phyloP scores from a whole-genome alignment of 345 rosid species.

The Citrus inodora region DNA sequence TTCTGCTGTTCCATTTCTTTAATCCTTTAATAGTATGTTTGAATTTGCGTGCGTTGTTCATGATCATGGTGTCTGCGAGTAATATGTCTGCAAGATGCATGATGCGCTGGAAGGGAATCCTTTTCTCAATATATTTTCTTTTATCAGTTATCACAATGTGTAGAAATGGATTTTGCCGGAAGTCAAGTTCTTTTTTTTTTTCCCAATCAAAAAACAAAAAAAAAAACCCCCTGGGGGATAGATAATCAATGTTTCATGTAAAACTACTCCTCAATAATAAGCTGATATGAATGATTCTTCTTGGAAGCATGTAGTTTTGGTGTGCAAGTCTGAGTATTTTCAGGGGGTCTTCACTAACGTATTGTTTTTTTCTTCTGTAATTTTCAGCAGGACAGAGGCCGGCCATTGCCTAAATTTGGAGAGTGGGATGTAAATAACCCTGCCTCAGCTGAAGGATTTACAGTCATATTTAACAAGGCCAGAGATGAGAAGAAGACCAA shows the following conservation, averaged over 20 bases:
- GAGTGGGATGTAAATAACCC: slow-evolving; percentile 34
- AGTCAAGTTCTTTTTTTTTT: neutral
- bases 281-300: neutral
- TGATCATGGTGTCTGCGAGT: neutral
- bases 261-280: neutral
- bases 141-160: neutral
- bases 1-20: neutral
- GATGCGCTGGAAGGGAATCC: neutral
- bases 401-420: slow-evolving; percentile 31
- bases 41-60: neutral
- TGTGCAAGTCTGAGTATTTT: neutral
- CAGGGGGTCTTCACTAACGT: neutral
- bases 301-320: neutral
- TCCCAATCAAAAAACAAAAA: neutral
- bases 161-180: neutral
- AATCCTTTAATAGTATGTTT: neutral
- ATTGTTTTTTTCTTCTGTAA: neutral
- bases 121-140: neutral
- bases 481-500: slow-evolving; percentile 25
- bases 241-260: neutral
- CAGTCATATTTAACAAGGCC: slow-evolving; percentile 30
- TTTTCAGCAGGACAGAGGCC: neutral
- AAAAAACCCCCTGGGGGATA: neutral
- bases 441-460: slow-evolving; percentile 30
- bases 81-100: neutral